Evolutionary conservation across 2,329 filamentous ascomycete species (phyloP).

Genomic region (Epicoccum nigrum): DNA sequence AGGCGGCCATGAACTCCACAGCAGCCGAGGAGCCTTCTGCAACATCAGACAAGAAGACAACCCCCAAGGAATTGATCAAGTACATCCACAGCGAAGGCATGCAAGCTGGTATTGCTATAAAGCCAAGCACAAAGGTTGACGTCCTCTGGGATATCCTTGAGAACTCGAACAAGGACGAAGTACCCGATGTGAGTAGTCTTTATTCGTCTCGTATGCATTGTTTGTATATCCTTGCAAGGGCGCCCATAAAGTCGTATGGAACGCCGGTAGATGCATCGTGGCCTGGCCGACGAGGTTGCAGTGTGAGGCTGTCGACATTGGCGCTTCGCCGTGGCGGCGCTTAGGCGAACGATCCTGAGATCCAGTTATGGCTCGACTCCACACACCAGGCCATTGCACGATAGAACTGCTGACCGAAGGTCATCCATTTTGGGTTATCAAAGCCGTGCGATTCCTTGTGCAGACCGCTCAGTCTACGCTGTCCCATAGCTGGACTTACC

Average conservation of each 20-base stretch:
- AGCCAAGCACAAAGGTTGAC: slow-evolving; percentile 88
- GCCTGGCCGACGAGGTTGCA: background rate
- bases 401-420: too few species aligned
- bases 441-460: too few species aligned
- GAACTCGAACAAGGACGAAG: slow-evolving; percentile 71
- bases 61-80: slow-evolving; percentile 80
- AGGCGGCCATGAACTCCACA: slow-evolving; percentile 83
- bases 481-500: too few species aligned
- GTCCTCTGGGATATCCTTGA: slow-evolving; percentile 92
- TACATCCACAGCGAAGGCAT: slow-evolving; percentile 90
- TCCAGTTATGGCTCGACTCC: slow-evolving; percentile 24
- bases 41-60: slow-evolving; percentile 73
- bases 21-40: slow-evolving; percentile 80
- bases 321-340: slow-evolving; percentile 40
- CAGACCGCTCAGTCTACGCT: too few species aligned
- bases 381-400: too few species aligned
- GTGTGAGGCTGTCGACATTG: slow-evolving; percentile 30
- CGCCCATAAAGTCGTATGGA: too few species aligned
- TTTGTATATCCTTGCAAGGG: background rate
- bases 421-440: background rate
- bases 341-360: slow-evolving; percentile 34
- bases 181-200: slow-evolving; percentile 76
- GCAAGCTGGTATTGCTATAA: slow-evolving; percentile 92
- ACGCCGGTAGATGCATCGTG: background rate
- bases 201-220: background rate